Conservation (phyloP, 768 basidiomycete species). For the Suillus subaureus region DNA sequence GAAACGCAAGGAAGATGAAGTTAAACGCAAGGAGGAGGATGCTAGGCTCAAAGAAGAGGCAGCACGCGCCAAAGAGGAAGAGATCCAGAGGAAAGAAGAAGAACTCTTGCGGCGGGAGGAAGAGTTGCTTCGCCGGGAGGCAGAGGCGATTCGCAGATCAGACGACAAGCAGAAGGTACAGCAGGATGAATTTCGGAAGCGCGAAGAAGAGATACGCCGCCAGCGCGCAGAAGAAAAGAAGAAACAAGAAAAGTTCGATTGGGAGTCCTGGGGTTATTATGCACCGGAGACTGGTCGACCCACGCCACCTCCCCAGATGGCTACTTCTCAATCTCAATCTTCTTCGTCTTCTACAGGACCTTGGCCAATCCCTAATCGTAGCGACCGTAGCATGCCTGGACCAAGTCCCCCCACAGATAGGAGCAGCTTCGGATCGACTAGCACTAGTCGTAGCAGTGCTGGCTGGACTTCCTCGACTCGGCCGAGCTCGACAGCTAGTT, state of each 20-base stretch:
- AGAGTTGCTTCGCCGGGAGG: conserved; percentile 32
- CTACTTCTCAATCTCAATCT: conserved; percentile 28
- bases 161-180: conserved; percentile 26
- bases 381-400: conserved; percentile 35
- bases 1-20: conserved; percentile 26
- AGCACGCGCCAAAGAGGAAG: conserved; percentile 28
- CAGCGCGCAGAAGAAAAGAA: conserved; percentile 35
- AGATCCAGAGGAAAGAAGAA: conserved; percentile 28
- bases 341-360: conserved; percentile 27
- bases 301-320: conserved; percentile 20
- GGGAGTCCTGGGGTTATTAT: conserved; percentile 29
- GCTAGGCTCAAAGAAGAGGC: conserved; percentile 25
- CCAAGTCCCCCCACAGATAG: conserved; percentile 35
- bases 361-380: conserved; percentile 35
- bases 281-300: conserved; percentile 24
- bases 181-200: conserved; percentile 32
- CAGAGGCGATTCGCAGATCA: conserved; percentile 33
- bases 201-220: conserved; percentile 34
- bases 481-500: conserved; percentile 26
- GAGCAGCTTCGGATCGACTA: conserved; percentile 29
- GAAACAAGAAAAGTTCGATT: conserved; percentile 24
- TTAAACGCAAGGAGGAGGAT: conserved; percentile 29
- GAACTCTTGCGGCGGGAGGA: conserved; percentile 34
- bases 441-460: conserved; percentile 31
- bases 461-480: conserved; percentile 33